Conservation (phyloP, 352 stramenopile genomes). For the Pythium phragmiticola region DNA sequence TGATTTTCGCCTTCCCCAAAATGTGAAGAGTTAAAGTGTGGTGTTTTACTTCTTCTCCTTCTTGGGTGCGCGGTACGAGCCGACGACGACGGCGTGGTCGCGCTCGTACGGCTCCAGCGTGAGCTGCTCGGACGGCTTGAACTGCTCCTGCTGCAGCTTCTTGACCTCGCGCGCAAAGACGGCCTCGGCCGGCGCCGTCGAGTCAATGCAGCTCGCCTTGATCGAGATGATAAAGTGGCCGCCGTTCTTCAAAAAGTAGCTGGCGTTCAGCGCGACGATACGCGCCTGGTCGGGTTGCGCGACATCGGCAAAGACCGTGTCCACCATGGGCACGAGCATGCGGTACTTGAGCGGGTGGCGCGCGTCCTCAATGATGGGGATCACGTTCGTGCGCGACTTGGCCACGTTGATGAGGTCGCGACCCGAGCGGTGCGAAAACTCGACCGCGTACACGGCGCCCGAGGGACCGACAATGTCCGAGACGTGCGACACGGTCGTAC, state of each 20-base stretch:
- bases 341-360: slow-evolving; percentile 98
- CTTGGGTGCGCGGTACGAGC: slow-evolving; percentile 81
- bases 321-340: slow-evolving; percentile 99
- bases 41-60: slow-evolving; percentile 36
- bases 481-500: slow-evolving; percentile 99
- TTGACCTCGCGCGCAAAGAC: slow-evolving; percentile 97
- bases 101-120: slow-evolving; percentile 99
- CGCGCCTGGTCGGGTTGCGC: slow-evolving; percentile 99
- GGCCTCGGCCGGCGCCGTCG: slow-evolving; percentile 97
- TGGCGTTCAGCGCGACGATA: slow-evolving; percentile 98
- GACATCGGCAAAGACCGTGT: slow-evolving; percentile 99
- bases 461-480: slow-evolving; percentile 98
- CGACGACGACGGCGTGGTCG: slow-evolving; percentile 98
- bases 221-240: slow-evolving; percentile 99
- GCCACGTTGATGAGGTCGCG: slow-evolving; percentile 99
- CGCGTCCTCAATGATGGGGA: slow-evolving; percentile 99
- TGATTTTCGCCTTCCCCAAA: neutral
- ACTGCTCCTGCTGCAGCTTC: slow-evolving; percentile 98
- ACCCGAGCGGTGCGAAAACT: slow-evolving; percentile 99
- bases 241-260: slow-evolving; percentile 99
- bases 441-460: slow-evolving; percentile 98
- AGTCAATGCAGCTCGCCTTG: slow-evolving; percentile 99
- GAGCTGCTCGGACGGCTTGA: slow-evolving; percentile 99
- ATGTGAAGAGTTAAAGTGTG: neutral
- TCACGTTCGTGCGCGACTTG: slow-evolving; percentile 99